Evolutionary conservation across 1,284 basidiomycete species (phyloP), one percentile per base, ranked within the genome.

Genomic region (Blastosporella zonata): DNA sequence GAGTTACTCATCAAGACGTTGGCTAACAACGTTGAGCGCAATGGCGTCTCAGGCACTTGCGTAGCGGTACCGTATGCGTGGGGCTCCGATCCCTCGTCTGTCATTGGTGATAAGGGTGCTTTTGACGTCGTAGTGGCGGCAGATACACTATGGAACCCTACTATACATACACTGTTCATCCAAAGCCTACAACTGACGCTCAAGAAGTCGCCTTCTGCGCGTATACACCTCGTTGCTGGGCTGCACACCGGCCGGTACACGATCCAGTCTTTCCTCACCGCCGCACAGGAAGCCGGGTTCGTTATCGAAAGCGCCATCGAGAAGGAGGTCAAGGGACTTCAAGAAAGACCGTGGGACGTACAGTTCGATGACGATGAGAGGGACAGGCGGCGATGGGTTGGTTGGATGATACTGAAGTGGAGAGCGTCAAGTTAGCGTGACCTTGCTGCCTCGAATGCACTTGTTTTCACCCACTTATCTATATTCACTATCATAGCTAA

Each of bases 121-220:
- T 87, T 85, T 57, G 85, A 89, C 56, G 50, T 84, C 28, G 67
- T 90, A 22, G 56, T 88, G 12, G 84, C 85, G 0, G 82, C 87
- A 7, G 87, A 90, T 59, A 88, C 85, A 20, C 66, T 90, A 1
- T 89, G 86, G 87, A 85, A 88, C 57, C 63, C 82, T 2, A 77
- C 79, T 20, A 55, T 74, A 3, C 86, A 88, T 55, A 50, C 43
- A 0, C 54, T 70, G 7, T 80, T 89, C 46, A 64, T 85, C 25
- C 59, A 73, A 4, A 76, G 81, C 2, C 66, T 89, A 6, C 62
- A 64, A 35, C 47, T 56, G 52, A 75, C 76, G 13, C 69, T 89
- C 28, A 69, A 66, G 43, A 73, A 62, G 43, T 61, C 67, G 7
- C 38, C 63, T 0, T 53, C 66, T 22, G 69, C 85, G 22, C 75